Base-by-base conservation (phyloP, 2,329 filamentous ascomycete species). In the Fusarium torulosum region DNA sequence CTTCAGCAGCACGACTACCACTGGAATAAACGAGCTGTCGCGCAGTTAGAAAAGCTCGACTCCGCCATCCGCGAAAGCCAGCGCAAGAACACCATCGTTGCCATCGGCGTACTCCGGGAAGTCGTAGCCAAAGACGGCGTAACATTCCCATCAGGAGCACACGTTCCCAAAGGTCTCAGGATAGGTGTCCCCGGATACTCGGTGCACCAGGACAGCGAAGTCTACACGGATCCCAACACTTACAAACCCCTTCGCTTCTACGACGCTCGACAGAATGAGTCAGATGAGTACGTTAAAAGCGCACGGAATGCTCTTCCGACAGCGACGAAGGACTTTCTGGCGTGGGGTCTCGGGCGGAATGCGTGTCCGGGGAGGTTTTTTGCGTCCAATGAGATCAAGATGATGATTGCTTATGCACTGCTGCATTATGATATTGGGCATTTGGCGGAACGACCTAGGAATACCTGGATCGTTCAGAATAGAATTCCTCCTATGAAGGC, bases 41-140 rank as follows among this genome's bases (percentile, higher is more conserved):
- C 35, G 1, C 56, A 61, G 9, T 17, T 61, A 3, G 58, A 54
- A 8, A 61, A 61, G 21, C n/a, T 61, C 1, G 58, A 61, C 23
- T 61, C 58, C 0, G 58, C 58, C 1, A 61, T 61, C 8, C 58
- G 58, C 4, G 58, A 61, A 54, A 61, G 58, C 6, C 58, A 61
- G 1, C 58, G 58, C 45, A 61, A 61, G 19, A 61, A 61, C 1
- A 46, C 58, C 4, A 29, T 61, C 4, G 40, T 61, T 5, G n/a
- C 19, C 1, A 11, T 61, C 3, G 58, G n/a, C 1, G 40, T 61
- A 7, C n/a, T 21, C 1, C 56, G 58, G 6, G 41, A 33, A 1
- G 46, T 61, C 2, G 11, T 61, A 1, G 46, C 55, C 7, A 46
- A 61, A 6, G 27, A 62, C 0, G 59, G 59, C 1, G 47, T 62